phyloP scores from a whole-genome alignment of 495 filamentous ascomycete genomes.

The Penicillium paradoxum region DNA sequence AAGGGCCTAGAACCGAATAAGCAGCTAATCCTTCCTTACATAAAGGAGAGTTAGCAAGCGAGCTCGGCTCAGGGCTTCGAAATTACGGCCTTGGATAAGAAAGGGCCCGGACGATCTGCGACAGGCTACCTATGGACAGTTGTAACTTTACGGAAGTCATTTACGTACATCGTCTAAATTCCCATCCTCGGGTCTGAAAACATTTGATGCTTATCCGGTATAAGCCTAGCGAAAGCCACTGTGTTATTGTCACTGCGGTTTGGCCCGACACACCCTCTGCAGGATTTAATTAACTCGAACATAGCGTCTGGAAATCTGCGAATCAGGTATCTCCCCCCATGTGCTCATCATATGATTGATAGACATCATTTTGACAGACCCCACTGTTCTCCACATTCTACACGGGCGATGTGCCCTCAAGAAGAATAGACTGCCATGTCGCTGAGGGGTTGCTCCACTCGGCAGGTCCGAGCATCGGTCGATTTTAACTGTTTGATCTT shows the following conservation, averaged over 20 bases:
- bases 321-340: neutral
- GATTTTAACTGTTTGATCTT: conserved; percentile 1
- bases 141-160: neutral
- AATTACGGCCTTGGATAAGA: too few species aligned
- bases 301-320: neutral
- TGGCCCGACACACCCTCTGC: neutral
- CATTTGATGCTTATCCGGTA: neutral
- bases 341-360: neutral
- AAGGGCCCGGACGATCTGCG: too few species aligned
- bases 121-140: neutral
- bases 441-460: conserved; percentile 1
- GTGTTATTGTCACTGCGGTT: neutral
- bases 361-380: neutral
- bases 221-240: neutral
- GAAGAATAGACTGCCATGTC: neutral
- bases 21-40: too few species aligned
- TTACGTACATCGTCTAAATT: conserved; percentile 1
- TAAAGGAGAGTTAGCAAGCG: too few species aligned
- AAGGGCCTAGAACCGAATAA: too few species aligned
- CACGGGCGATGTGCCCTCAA: neutral
- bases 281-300: neutral
- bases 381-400: neutral
- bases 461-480: neutral
- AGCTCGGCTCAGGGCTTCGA: too few species aligned
- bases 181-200: neutral